A percentile compares a stretch with the other conserved stretches of the same genome.
These are phyloP conservation scores for Physaria fendleri DNA, from an alignment of 345 rosid species.

Conservation along the genomic window DNA sequence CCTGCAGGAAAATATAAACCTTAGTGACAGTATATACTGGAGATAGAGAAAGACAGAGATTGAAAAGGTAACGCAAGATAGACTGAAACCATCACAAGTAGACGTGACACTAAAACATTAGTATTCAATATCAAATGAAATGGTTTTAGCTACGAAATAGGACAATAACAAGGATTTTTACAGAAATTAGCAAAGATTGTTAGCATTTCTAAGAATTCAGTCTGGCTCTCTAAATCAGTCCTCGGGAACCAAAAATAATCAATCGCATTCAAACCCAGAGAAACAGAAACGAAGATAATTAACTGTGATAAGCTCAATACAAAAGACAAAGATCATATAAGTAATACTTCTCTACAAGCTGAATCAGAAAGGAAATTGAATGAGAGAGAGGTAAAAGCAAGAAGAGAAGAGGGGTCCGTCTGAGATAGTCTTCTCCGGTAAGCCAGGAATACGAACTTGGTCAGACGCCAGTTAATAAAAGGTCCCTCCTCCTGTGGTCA, in stretches of 20 bases:
- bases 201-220: background rate
- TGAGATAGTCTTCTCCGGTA: background rate
- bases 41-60: background rate
- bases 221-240: background rate
- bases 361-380: background rate
- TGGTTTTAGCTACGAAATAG: background rate
- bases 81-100: background rate
- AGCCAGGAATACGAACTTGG: slow-evolving; percentile 6
- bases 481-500: background rate
- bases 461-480: background rate
- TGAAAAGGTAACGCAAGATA: background rate
- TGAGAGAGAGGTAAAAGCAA: background rate
- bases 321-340: background rate
- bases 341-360: background rate
- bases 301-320: background rate
- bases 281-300: slow-evolving; percentile 4
- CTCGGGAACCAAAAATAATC: background rate
- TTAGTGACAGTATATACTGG: background rate
- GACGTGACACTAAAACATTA: background rate
- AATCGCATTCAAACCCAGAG: background rate
- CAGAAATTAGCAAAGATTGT: no score
- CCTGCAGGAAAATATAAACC: slow-evolving; percentile 35
- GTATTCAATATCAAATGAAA: background rate
- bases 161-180: background rate
- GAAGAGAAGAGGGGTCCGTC: background rate